Base-by-base conservation (phyloP, 768 basidiomycete species). In the Sarcomyxa edulis region DNA sequence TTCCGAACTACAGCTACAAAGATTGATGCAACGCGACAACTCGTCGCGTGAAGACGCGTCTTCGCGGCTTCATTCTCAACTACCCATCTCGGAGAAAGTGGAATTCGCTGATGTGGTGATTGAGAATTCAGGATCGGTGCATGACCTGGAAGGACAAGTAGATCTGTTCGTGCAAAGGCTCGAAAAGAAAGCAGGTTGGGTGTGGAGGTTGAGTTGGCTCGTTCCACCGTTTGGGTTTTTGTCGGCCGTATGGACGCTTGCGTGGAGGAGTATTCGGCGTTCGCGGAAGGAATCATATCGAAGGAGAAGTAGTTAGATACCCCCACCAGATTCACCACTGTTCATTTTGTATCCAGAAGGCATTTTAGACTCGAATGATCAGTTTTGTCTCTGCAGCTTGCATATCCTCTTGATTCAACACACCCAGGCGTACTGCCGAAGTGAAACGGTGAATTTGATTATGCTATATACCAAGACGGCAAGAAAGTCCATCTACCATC, bases 81-180 rank as follows among this genome's bases (percentile, higher is more conserved):
- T 92, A 33, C 74, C 91, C 0, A 84, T 96, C 30, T 52, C 74
- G 1, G 67, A 78, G 24, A 99, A 98, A 56, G 65, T 92, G 4
- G 50, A 64, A n/a, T 93, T 88, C 45, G 94, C 92, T 3, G 90
- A 94, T 53, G 54, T 78, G 36, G 79, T 96, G 34, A 55, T 98
- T 22, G 93, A 97, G 62, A 98, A 98, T 56, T 89, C 88, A 5
- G 90, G 91, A 1, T 68, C 82, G 0, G 62, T 66, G 6, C 58
- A 70, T 24, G 90, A 93, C 42, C 66, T 97, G 7, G 68, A 81
- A 24, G 50, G 47, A 48, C 55, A 75, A 55, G 63, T 86, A 51
- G 72, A 61, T 60, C 39, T 43, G 44, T 58, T 85, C 55, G 44
- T 80, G 6, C 51, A 53, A 30, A 56, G 52, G 35, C 44, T 78